Percentiles rank a stretch among this genome's conserved stretches.
phyloP scores from a whole-genome alignment of 805 yeast genomes.

The Teunomyces tritomae region DNA sequence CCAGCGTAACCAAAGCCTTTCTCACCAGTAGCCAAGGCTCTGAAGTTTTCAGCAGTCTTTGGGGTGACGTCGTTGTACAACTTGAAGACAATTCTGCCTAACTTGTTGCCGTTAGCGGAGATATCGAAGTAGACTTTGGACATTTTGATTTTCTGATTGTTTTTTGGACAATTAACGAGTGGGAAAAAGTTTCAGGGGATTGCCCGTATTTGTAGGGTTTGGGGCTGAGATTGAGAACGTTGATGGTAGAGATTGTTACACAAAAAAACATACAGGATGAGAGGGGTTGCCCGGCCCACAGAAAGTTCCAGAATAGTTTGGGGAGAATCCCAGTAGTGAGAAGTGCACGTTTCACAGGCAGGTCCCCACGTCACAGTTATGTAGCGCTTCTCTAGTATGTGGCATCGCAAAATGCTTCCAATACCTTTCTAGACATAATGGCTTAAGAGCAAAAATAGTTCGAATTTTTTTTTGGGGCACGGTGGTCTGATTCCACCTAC shows the following conservation, averaged over 20 bases:
- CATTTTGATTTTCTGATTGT: constrained; percentile 32
- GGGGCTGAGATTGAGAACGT: constrained; percentile 5
- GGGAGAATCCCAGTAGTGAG: background rate
- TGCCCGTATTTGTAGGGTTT: constrained; percentile 3
- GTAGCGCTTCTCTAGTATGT: too few relatives aligned
- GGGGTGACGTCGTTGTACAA: constrained; percentile 89
- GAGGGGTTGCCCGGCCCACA: background rate
- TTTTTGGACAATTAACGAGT: background rate
- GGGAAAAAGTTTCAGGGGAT: constrained; percentile 1
- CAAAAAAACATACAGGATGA: constrained; percentile 2
- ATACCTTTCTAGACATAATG: too few relatives aligned
- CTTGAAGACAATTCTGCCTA: constrained; percentile 84
- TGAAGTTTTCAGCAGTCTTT: constrained; percentile 94
- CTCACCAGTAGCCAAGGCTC: constrained; percentile 74
- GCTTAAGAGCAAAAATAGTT: too few relatives aligned
- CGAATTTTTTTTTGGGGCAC: too few relatives aligned
- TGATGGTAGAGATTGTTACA: background rate
- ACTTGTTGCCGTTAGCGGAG: constrained; percentile 63
- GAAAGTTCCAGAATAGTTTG: constrained; percentile 6
- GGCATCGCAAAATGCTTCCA: too few relatives aligned
- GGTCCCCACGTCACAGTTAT: background rate
- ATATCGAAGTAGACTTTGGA: constrained; percentile 79
- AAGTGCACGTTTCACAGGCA: background rate
- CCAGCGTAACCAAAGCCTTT: constrained; percentile 46
- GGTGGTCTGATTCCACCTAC: too few relatives aligned